Evolutionary conservation across 2,329 filamentous ascomycete genomes (phyloP), one percentile per base, ranked within the genome.

Genomic region (Neonectria coccinea): DNA sequence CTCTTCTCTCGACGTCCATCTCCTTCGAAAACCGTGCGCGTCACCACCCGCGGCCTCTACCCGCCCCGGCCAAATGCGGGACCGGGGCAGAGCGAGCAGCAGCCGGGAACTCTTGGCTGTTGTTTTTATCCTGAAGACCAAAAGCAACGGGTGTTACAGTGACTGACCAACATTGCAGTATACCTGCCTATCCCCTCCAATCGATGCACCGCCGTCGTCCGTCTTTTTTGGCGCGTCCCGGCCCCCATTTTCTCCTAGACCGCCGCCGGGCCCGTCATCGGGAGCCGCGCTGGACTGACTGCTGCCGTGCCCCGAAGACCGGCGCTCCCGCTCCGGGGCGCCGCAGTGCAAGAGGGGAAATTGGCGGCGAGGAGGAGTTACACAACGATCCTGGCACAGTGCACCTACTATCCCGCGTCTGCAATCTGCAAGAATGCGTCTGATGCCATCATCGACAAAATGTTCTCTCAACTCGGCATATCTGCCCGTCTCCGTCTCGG

Each of bases 221-320:
- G 36, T 39, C 36, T n/a, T n/a, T 36, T 36, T 36, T 33, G 31
- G 11, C 31, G 31, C 31, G 36, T 25, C 36, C 36, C 44, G 59
- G 52, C 18, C 60, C 60, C 60, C 55, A 39, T 57, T 55, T 31
- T 54, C 33, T 25, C 52, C 31, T 45, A 48, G 61, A 44, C 56
- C 61, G 61, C 56, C 55, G 39, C 56, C 48, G 56, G 48, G 42
- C 52, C 47, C 39, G 33, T 45, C 48, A 51, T 51, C 29, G 48
- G 48, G 27, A 33, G 27, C 56, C 42, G 44, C 4, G 18, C 27
- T 33, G n/a, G 18, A 51, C n/a, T 18, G 33, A 59, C 61, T 50
- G 48, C 60, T 64, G 56, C 61, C 61, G 61, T 25, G 48, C 25
- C 22, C 61, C 61, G 61, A 51, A 22, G 14, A 53, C 56, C 61